Evolutionary conservation across 345 rosid genomes (phyloP), one percentile per base, ranked within the genome.

Genomic region (Fremontodendron californicum): DNA sequence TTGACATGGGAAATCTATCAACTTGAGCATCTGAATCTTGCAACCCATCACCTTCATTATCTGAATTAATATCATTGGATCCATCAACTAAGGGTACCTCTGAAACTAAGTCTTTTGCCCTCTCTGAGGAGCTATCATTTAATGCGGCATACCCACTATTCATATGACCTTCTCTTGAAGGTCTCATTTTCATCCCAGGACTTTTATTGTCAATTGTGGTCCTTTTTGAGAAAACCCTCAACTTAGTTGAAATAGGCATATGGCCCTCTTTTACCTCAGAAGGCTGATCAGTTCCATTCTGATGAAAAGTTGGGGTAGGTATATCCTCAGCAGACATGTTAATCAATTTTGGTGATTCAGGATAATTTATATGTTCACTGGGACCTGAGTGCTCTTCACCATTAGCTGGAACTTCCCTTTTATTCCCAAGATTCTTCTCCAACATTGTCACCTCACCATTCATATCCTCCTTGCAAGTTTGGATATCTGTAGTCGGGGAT

Each of bases 211-310:
- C 85, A 62, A 75, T 84, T 57, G 79, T 60, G 77, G 63, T 80
- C 72, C 84, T 81, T 81, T 78, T 83, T 12, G 89, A 80, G 61
- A 76, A 88, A 78, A 87, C 71, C 74, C 79, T 83, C 75, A 86
- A 78, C 75, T 80, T 90, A 48, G 86, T 85, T 74, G 92, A 82
- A 73, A 83, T 51, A 43, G 86, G 84, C 16, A 80, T 61, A 76
- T 67, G 64, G 80, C 88, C 80, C 49, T 86, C 89, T 74, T 80
- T 84, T 70, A 81, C 76, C 74, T 86, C 90, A 71, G 81, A 81
- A 77, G 63, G 81, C 39, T 78, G 72, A 39, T 71, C 39, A 49
- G 65, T 75, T 54, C 74, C 82, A 77, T 78, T 74, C 49, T 42
- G 63, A 61, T 35, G 49, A 29, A 35, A 37, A 33, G 79, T 48